Evolutionary conservation across 2,329 filamentous ascomycete species (phyloP), one percentile per base, ranked within the genome.

Genomic region (Colletotrichum orbiculare): DNA sequence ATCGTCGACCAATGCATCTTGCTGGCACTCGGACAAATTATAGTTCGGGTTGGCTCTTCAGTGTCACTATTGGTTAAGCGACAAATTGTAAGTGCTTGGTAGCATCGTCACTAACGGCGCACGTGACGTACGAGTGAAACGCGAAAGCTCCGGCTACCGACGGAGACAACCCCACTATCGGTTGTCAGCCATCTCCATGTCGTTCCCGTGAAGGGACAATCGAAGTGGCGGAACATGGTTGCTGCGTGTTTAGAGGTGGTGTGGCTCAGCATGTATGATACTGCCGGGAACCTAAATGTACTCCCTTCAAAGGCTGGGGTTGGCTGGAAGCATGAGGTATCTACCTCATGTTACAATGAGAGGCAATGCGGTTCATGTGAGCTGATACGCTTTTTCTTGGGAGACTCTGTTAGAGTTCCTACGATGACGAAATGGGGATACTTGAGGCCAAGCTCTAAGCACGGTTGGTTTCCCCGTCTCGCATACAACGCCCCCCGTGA

Each of bases 41-140:
- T 4, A 25, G 25, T 25, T 25, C 25, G 25, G 4, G 25, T 5
- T 25, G 25, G 25, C 25, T 25, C 25, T 25, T 25, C 25, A 25
- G 4, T 25, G 25, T 25, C 25, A 25, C 25, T 25, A 4, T 5
- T 25, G 25, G 25, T 41, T 8, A 3, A 41, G 13, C 6, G 38
- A 46, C 43, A 33, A 15, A 12, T 43, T 13, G 42, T 43, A 43
- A 15, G 12, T 15, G 42, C 13, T 43, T 43, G 13, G 8, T 17
- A 46, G 57, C 39, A 42, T 25, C 25, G 25, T 25, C 37, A 15
- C 37, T 37, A n/a, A 35, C 13, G 8, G 52, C n/a, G 43, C 63
- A 66, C 63, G 63, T 66, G 63, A 66, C 53, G 41, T 11, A n/a
- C 37, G n/a, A 57, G 8, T 63, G 58, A 66, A 66, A 66, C 63